Evolutionary conservation across 176 grass and related monocot genomes (phyloP).

Genomic region (Leersia perrieri): DNA sequence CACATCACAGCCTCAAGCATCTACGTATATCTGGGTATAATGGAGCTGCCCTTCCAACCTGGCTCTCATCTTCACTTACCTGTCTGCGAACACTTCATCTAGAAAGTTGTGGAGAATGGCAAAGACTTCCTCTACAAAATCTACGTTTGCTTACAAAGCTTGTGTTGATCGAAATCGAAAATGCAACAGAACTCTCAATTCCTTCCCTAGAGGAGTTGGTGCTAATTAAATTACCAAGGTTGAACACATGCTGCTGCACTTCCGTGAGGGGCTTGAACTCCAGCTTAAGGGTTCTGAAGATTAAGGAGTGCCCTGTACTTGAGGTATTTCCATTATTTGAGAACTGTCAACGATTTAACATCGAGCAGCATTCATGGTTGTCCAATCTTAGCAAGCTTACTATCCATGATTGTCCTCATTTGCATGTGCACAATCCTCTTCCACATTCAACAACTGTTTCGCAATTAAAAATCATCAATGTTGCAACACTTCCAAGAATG

Average conservation of each 20-base stretch:
- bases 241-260: constrained; percentile 27
- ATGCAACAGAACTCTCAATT: too few species aligned
- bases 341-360: neutral
- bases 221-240: constrained; percentile 22
- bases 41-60: neutral
- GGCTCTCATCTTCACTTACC: neutral
- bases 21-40: constrained; percentile 10
- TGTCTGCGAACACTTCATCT: constrained; percentile 24
- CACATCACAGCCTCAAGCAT: constrained; percentile 12
- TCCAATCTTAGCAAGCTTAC: neutral
- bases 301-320: neutral
- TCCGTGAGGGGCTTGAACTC: too few species aligned
- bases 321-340: constrained; percentile 15
- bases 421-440: neutral
- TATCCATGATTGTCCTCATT: neutral
- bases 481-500: neutral
- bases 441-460: neutral
- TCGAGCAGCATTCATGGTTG: neutral
- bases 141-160: constrained; percentile 37
- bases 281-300: constrained; percentile 25
- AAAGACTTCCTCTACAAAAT: too few species aligned
- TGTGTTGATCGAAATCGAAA: constrained; percentile 23
- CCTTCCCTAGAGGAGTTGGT: constrained; percentile 33
- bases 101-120: constrained; percentile 25
- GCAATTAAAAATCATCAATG: neutral